These are phyloP conservation scores for Paraphaeosphaeria sporulosa DNA, from an alignment of 2,329 filamentous ascomycete genomes.

Conservation along the genomic window DNA sequence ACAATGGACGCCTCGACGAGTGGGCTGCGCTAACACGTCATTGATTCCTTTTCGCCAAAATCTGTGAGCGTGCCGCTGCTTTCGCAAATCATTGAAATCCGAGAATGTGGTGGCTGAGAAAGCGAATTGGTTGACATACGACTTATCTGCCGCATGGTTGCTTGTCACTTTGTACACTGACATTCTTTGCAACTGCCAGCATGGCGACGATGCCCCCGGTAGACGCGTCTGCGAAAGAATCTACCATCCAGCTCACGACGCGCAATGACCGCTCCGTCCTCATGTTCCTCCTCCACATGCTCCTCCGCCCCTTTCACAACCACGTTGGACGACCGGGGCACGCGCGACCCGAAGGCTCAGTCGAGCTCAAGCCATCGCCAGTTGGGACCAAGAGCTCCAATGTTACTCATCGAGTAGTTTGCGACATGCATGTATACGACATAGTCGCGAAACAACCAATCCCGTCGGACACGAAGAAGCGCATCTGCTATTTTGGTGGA, in stretches of 20 bases:
- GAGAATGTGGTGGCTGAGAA: slow-evolving; percentile 10
- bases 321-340: slow-evolving; percentile 40
- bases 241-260: slow-evolving; percentile 43
- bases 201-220: slow-evolving; percentile 2
- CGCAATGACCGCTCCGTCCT: slow-evolving; percentile 50
- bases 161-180: not conserved
- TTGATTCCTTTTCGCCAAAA: not conserved
- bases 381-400: slow-evolving; percentile 43
- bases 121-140: not conserved
- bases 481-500: slow-evolving; percentile 64
- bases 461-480: slow-evolving; percentile 29
- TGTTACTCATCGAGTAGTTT: slow-evolving; percentile 51
- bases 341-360: slow-evolving; percentile 51
- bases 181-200: not conserved
- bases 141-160: not conserved
- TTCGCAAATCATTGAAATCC: slow-evolving; percentile 6
- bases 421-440: slow-evolving; percentile 58
- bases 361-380: slow-evolving; percentile 47
- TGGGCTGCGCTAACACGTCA: slow-evolving; percentile 11
- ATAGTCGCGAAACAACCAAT: slow-evolving; percentile 34
- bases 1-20: not conserved
- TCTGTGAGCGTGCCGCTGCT: not conserved
- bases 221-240: slow-evolving; percentile 4
- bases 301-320: slow-evolving; percentile 49
- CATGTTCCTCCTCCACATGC: slow-evolving; percentile 48